Evolutionary conservation across 225 moss, liverwort and hornwort species (phyloP).

Genomic region (Polytrichum formosum): DNA sequence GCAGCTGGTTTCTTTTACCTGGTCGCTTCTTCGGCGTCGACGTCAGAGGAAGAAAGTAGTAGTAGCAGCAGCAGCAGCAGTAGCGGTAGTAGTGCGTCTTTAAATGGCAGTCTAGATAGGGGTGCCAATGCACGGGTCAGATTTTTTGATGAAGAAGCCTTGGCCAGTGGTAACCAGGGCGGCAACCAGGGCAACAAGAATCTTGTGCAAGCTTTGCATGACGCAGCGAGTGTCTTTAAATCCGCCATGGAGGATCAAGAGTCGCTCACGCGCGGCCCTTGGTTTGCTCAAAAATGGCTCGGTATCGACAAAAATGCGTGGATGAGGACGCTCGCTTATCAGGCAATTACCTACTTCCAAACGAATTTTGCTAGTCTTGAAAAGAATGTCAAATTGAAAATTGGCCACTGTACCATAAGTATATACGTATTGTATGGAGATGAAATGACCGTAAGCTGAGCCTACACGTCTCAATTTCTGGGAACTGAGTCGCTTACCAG

Average conservation of each 20-base stretch:
- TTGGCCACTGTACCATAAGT: no score
- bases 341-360: slow-evolving; percentile 29
- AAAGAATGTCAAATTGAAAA: no score
- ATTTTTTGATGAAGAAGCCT: slow-evolving; percentile 30
- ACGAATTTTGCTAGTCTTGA: no score
- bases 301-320: slow-evolving; percentile 60
- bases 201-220: slow-evolving; percentile 52
- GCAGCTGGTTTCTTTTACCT: slow-evolving; percentile 17
- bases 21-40: slow-evolving; percentile 26
- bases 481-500: no score
- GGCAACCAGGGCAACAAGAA: slow-evolving; percentile 32
- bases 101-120: slow-evolving; percentile 36
- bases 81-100: neutral
- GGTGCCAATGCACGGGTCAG: slow-evolving; percentile 21
- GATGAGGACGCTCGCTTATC: slow-evolving; percentile 58
- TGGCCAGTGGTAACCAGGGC: slow-evolving; percentile 21
- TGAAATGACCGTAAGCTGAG: no score
- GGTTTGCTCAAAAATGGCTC: slow-evolving; percentile 64
- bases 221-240: slow-evolving; percentile 51
- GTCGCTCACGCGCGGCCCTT: slow-evolving; percentile 50
- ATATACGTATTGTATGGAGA: no score
- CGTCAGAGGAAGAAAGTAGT: slow-evolving; percentile 18
- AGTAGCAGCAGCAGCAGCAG: neutral
- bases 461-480: no score
- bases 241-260: slow-evolving; percentile 62